Base-by-base conservation (phyloP, 495 filamentous ascomycete genomes). In the Tuber borchii region DNA sequence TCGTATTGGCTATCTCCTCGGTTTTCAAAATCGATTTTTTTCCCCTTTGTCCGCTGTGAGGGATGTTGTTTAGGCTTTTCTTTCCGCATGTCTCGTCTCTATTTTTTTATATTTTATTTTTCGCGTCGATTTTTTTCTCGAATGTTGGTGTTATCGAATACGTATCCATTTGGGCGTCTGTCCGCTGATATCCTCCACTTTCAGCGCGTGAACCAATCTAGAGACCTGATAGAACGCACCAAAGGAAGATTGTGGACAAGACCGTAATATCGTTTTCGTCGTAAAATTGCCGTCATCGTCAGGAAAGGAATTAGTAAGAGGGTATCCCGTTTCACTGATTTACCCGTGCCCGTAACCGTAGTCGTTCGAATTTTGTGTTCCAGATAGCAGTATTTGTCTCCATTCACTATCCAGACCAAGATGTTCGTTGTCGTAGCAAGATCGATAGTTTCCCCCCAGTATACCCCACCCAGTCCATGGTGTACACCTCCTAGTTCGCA, bases 1-100 rank as follows among this genome's bases (percentile, higher is more conserved):
- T 34, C 56, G 26, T 65, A 31, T 65, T 34, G 26, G 1, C 31
- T 34, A 10, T 26, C 56, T 65, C n/a, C 56, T 65, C 26, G 56
- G 17, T 65, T 61, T 65, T 34, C 31, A 26, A 17, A 65, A 16
- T 34, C 56, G 14, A 65, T 65, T 65, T 65, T 31, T 31, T 65
- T 17, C 31, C 56, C 56, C 3, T 65, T 7, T 26, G 56, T 34
- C 34, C 26, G 26, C 56, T 34, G 5, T 65, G 26, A 65, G 26
- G 51, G 56, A 65, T 65, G 56, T 19, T 65, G 56, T 65, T 65
- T 65, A 65, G 26, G 56, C 31, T 2, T 65, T 17, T 31, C 56
- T 34, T 75, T 71, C 73, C 46, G 76, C 46, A 75, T 43, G 70
- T 46, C 75, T 78, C 73, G 70, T 73, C 78, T 75, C 77, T 43